Conservation (phyloP, 169 alveolate species). For the Miamiensis avidus region DNA sequence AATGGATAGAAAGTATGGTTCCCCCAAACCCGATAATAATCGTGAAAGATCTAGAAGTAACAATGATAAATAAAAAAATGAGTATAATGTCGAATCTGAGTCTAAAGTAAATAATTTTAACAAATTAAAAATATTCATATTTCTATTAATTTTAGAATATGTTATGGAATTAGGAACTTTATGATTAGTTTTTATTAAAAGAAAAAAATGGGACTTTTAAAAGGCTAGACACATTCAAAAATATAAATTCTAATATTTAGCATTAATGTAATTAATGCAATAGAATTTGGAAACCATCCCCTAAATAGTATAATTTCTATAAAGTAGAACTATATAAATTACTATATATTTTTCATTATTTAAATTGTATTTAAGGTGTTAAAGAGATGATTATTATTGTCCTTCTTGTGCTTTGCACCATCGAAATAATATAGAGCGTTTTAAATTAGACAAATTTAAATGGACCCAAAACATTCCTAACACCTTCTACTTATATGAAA, state of each 20-base stretch:
- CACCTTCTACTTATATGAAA: neutral
- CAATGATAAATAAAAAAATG: too few species aligned
- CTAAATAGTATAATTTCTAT: neutral
- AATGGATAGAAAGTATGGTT: too few species aligned
- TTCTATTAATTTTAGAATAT: too few species aligned
- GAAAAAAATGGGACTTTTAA: neutral
- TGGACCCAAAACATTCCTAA: neutral
- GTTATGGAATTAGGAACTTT: neutral
- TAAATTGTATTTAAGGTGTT: neutral
- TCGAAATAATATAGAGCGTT: neutral
- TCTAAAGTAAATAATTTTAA: too few species aligned
- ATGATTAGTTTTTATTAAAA: neutral
- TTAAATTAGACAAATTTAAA: neutral
- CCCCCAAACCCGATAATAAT: too few species aligned
- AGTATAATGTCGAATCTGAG: too few species aligned
- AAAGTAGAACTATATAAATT: too few species aligned
- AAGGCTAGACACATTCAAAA: neutral
- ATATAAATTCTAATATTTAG: too few species aligned
- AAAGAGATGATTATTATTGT: neutral
- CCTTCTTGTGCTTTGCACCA: neutral
- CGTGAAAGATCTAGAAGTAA: too few species aligned
- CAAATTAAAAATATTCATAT: too few species aligned
- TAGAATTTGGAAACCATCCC: neutral
- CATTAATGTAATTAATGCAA: neutral
- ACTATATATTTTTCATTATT: too few species aligned